Evolutionary conservation across 2,329 filamentous ascomycete species (phyloP).

Genomic region (Domatiomyces catenatus): DNA sequence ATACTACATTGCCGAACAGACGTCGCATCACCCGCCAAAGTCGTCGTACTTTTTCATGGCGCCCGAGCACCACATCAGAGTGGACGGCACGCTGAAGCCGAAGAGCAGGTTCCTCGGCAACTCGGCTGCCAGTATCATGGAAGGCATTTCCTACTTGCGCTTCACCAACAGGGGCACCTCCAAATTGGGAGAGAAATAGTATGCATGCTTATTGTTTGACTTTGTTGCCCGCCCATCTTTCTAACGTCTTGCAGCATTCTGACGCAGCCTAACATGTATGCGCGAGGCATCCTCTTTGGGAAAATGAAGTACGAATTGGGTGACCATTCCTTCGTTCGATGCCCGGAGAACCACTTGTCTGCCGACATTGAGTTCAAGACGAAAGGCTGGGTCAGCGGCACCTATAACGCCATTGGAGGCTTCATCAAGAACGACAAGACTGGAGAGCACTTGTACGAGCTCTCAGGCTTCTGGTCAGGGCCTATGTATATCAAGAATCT

Average conservation of each 20-base stretch:
- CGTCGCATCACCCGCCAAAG: constrained; percentile 94
- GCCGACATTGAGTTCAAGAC: constrained; percentile 97
- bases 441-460: constrained; percentile 74
- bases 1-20: constrained; percentile 96
- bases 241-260: constrained; percentile 46
- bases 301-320: constrained; percentile 99
- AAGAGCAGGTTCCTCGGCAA: constrained; percentile 92
- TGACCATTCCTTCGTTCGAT: constrained; percentile 59
- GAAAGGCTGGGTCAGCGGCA: constrained; percentile 91
- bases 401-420: constrained; percentile 90
- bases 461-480: constrained; percentile 84
- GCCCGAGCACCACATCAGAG: constrained; percentile 80
- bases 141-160: constrained; percentile 76
- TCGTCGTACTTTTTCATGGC: constrained; percentile 99
- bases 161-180: constrained; percentile 62
- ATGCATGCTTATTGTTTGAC: constrained; percentile 25
- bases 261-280: constrained; percentile 98
- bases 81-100: constrained; percentile 89
- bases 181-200: constrained; percentile 71
- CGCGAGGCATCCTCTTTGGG: constrained; percentile 85
- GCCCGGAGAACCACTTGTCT: constrained; percentile 69
- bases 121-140: constrained; percentile 95
- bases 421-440: constrained; percentile 77
- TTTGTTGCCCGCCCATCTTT: background rate
- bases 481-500: constrained; percentile 87